Conservation (phyloP, 2,329 filamentous ascomycete genomes). For the Cladophialophora exuberans region DNA sequence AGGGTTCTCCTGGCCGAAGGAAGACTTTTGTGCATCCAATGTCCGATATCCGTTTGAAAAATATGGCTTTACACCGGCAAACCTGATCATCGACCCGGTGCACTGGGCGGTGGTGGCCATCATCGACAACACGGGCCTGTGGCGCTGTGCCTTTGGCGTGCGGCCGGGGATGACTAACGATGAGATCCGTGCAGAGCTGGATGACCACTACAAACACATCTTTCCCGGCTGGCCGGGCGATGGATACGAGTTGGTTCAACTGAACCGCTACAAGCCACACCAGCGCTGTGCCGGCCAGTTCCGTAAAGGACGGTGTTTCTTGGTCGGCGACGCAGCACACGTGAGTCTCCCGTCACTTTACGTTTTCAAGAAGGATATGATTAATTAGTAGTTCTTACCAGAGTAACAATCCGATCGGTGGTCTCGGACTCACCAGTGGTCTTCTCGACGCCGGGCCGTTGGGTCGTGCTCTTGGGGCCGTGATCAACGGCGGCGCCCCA, state of each 20-base stretch:
- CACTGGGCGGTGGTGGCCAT: constrained; percentile 40
- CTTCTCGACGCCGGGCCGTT: constrained; percentile 26
- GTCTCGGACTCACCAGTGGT: constrained; percentile 29
- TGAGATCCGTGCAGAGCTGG: constrained; percentile 35
- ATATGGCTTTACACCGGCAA: constrained; percentile 25
- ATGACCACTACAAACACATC: constrained; percentile 28
- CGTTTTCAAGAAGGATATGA: background rate
- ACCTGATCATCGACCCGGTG: constrained; percentile 24
- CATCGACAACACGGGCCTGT: constrained; percentile 41
- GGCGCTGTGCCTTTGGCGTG: constrained; percentile 48
- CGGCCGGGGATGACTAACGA: constrained; percentile 34
- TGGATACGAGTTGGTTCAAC: constrained; percentile 29
- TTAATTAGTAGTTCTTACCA: background rate
- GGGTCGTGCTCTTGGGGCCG: constrained; percentile 20
- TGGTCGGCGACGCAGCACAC: constrained; percentile 31
- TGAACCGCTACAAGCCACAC: constrained; percentile 30
- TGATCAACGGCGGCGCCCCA: constrained; percentile 24
- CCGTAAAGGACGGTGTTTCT: constrained; percentile 23
- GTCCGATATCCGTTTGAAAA: constrained; percentile 26
- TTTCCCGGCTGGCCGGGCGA: constrained; percentile 32
- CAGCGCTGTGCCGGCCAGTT: constrained; percentile 27
- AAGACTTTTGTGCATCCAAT: constrained; percentile 26
- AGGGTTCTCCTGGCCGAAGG: constrained; percentile 29
- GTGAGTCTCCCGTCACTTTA: background rate
- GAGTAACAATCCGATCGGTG: constrained; percentile 32